phyloP scores from a whole-genome alignment of 192 early-diverging fungal species.

The Chytriomyces hyalinus region DNA sequence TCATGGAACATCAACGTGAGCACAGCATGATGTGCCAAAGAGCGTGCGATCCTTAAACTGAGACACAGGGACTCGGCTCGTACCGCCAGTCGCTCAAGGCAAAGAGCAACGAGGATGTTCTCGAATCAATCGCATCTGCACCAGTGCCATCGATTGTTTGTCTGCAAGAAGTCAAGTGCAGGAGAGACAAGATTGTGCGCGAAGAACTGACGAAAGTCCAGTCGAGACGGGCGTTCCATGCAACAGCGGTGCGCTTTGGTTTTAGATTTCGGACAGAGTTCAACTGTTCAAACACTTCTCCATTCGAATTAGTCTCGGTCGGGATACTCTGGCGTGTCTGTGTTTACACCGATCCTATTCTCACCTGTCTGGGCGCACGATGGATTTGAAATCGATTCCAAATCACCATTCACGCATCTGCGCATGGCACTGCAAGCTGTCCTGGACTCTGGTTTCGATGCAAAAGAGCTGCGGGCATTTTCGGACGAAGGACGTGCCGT shows the following conservation, averaged over 20 bases:
- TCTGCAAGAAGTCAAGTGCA: slow-evolving; percentile 80
- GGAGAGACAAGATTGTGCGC: slow-evolving; percentile 57
- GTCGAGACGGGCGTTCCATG: slow-evolving; percentile 76
- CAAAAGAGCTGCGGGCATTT: slow-evolving; percentile 53
- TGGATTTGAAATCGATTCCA: slow-evolving; percentile 53
- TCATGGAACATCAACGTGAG: slow-evolving; percentile 58
- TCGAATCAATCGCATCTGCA: too few relatives aligned
- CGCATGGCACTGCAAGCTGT: slow-evolving; percentile 33
- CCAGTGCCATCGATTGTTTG: slow-evolving; percentile 56
- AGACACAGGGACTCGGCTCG: too few relatives aligned
- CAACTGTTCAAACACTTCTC: neutral
- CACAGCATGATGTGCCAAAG: neutral
- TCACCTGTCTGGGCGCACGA: slow-evolving; percentile 69
- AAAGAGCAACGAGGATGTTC: too few relatives aligned
- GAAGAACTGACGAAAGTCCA: slow-evolving; percentile 65
- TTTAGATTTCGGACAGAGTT: too few relatives aligned
- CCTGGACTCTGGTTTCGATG: slow-evolving; percentile 26
- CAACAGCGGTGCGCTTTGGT: slow-evolving; percentile 56
- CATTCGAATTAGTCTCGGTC: slow-evolving; percentile 25
- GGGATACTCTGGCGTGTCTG: slow-evolving; percentile 76
- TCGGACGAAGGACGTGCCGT: slow-evolving; percentile 76
- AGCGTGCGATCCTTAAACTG: too few relatives aligned
- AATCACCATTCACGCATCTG: slow-evolving; percentile 50
- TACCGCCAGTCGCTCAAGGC: too few relatives aligned
- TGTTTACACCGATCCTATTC: slow-evolving; percentile 52